These are phyloP conservation scores for Galerina sulciceps DNA, from an alignment of 768 basidiomycete species.

Conservation along the genomic window DNA sequence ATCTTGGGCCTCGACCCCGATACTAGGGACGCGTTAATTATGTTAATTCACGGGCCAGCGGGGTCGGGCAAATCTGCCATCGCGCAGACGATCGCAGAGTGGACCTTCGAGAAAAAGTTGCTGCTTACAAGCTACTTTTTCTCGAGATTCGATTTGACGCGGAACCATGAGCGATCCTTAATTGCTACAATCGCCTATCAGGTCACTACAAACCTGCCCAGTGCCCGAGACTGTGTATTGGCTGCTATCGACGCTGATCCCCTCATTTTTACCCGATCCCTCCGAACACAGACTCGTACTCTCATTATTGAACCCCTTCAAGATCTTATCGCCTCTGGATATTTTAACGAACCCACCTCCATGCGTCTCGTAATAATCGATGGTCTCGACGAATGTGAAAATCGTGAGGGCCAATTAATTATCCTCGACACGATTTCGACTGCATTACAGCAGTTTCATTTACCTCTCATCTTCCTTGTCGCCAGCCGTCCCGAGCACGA, in stretches of 20 bases:
- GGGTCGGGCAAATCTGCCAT: too few species aligned
- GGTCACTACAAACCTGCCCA: neutral
- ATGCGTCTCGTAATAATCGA: constrained; percentile 16
- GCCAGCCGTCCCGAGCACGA: constrained; percentile 18
- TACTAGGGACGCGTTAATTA: too few species aligned
- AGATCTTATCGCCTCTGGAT: neutral
- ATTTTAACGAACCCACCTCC: neutral
- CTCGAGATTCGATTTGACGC: too few species aligned
- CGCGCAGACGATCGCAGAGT: too few species aligned
- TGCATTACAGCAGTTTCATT: neutral
- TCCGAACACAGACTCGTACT: constrained; percentile 9
- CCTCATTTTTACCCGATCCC: constrained; percentile 2
- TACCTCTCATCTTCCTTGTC: constrained; percentile 12
- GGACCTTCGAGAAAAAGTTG: too few species aligned
- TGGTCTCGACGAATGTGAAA: constrained; percentile 18
- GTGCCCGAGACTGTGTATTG: neutral
- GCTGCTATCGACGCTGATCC: constrained; percentile 9
- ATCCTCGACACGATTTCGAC: constrained; percentile 4
- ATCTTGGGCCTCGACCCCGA: too few species aligned
- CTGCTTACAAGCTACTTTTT: too few species aligned
- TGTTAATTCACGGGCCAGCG: too few species aligned
- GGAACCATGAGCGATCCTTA: too few species aligned
- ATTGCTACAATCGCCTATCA: too few species aligned
- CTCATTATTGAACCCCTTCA: constrained; percentile 14
- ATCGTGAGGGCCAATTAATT: constrained; percentile 4